Evolutionary conservation across 1,284 basidiomycete genomes (phyloP).

Genomic region (Tremellales sp.): DNA sequence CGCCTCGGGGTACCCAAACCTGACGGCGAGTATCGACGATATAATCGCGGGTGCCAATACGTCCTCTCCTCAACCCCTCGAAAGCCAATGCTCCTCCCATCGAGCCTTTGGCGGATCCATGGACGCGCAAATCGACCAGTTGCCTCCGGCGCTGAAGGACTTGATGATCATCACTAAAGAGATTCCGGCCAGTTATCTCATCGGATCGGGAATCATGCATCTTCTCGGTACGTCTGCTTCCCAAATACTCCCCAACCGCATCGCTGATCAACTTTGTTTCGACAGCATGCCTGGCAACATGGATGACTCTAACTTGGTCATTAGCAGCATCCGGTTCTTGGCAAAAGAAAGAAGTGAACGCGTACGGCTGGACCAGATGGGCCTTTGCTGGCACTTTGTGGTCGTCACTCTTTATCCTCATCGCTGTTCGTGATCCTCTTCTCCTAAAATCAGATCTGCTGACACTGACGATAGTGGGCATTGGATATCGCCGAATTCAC

Average conservation of each 20-base stretch:
- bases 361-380: conserved; percentile 26
- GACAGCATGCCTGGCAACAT: conserved; percentile 17
- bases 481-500: conserved; percentile 21
- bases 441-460: background rate
- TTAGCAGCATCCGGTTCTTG: conserved; percentile 29
- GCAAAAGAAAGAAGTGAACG: conserved; percentile 13
- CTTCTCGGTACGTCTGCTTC: conserved; percentile 25
- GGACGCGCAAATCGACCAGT: conserved; percentile 4
- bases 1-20: conserved; percentile 7
- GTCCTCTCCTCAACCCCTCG: background rate
- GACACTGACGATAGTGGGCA: conserved; percentile 14
- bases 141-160: conserved; percentile 11
- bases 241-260: background rate
- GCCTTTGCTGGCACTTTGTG: conserved; percentile 15
- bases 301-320: conserved; percentile 22
- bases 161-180: conserved; percentile 8
- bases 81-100: conserved; percentile 12
- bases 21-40: background rate
- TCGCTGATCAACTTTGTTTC: background rate
- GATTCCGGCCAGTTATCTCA: conserved; percentile 18
- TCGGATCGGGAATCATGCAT: conserved; percentile 27
- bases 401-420: conserved; percentile 19
- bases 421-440: conserved; percentile 22
- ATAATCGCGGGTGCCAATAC: background rate
- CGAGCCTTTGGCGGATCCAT: conserved; percentile 11